Conservation (phyloP, 2,329 filamentous ascomycete genomes). For the Pseudogymnoascus sp. region DNA sequence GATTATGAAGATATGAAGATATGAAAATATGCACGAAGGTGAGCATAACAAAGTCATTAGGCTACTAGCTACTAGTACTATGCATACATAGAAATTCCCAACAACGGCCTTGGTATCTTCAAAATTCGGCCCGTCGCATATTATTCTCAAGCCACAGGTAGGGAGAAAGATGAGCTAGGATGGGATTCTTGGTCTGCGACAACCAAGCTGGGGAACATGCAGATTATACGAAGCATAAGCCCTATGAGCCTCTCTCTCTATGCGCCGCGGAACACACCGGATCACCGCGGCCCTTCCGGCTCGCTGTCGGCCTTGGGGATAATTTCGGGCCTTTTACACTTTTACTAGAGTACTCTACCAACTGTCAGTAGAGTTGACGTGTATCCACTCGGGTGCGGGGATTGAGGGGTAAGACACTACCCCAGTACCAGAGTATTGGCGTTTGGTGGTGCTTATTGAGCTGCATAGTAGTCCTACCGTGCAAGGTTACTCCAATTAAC, state of each 20-base stretch:
- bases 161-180: background rate
- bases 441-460: background rate
- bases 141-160: slow-evolving; percentile 19
- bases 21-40: background rate
- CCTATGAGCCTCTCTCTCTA: background rate
- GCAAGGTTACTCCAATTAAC: background rate
- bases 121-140: background rate
- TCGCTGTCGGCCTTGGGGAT: background rate
- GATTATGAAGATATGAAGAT: background rate
- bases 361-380: background rate
- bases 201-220: background rate
- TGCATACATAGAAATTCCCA: background rate
- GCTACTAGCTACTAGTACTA: background rate
- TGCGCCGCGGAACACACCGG: background rate
- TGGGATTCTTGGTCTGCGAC: background rate
- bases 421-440: background rate
- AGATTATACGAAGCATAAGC: background rate
- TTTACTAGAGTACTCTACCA: background rate
- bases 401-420: background rate
- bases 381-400: slow-evolving; percentile 2
- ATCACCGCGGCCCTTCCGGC: background rate
- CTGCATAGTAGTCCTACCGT: background rate
- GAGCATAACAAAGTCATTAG: background rate
- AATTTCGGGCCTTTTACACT: slow-evolving; percentile 1
- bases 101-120: background rate